phyloP scores from a whole-genome alignment of 2,329 filamentous ascomycete genomes.

The Botrytis medusae region DNA sequence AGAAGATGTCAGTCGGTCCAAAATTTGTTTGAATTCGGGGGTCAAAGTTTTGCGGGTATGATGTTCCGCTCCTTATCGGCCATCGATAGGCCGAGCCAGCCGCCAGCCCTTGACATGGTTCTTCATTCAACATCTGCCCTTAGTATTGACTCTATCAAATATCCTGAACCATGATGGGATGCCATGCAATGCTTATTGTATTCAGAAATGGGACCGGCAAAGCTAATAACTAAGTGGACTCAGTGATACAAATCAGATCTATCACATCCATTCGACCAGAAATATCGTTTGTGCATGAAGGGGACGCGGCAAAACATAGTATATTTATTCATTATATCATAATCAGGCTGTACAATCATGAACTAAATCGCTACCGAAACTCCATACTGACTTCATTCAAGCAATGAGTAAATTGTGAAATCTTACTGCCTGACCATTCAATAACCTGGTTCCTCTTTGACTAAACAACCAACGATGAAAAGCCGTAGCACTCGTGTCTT shows the following conservation, averaged over 20 bases:
- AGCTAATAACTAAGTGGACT: not conserved
- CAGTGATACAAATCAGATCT: not conserved
- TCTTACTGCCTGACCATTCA: not conserved
- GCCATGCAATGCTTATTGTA: not conserved
- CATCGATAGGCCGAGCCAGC: not conserved
- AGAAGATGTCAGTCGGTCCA: not conserved
- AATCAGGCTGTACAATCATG: not conserved
- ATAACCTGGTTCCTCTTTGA: not conserved
- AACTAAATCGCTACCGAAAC: constrained; percentile 2
- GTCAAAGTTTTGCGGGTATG: not conserved
- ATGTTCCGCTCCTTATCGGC: not conserved
- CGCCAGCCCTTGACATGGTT: not conserved
- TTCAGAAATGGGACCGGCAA: not conserved
- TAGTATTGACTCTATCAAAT: not conserved
- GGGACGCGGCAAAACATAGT: not conserved
- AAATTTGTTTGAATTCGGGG: too few relatives aligned
- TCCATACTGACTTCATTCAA: not conserved
- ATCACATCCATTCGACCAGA: not conserved
- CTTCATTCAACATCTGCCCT: not conserved
- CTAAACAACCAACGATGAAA: not conserved
- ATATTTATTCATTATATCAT: constrained; percentile 21
- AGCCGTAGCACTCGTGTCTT: not conserved
- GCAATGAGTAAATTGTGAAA: not conserved
- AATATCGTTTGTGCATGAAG: not conserved
- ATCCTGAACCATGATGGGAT: not conserved